Conservation (phyloP, 352 stramenopile genomes). For the Phytophthora capsici region DNA sequence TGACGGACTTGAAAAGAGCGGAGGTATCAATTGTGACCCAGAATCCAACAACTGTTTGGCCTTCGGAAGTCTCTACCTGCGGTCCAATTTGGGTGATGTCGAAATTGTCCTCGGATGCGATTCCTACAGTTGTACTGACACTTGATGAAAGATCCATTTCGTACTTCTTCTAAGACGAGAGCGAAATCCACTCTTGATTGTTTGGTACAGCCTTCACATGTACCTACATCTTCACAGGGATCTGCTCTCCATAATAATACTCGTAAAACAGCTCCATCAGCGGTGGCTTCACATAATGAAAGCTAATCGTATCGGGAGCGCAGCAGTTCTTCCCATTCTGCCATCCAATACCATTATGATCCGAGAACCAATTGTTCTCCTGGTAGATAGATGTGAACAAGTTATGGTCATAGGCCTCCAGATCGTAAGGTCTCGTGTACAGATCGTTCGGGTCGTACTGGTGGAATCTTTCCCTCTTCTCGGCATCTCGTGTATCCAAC, state of each 20-base stretch:
- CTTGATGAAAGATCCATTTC: neutral
- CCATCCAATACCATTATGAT: slow-evolving; percentile 83
- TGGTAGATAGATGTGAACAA: slow-evolving; percentile 83
- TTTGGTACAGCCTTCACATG: neutral
- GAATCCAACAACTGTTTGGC: slow-evolving; percentile 61
- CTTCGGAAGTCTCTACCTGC: slow-evolving; percentile 69
- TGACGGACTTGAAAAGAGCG: slow-evolving; percentile 50
- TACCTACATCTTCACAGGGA: slow-evolving; percentile 1
- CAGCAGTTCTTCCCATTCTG: slow-evolving; percentile 81
- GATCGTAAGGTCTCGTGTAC: slow-evolving; percentile 72
- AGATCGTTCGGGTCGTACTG: slow-evolving; percentile 83
- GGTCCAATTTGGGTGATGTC: slow-evolving; percentile 64
- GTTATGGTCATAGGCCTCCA: slow-evolving; percentile 72
- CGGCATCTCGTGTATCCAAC: slow-evolving; percentile 71
- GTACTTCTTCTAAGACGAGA: neutral
- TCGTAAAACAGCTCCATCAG: slow-evolving; percentile 88
- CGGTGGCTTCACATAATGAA: slow-evolving; percentile 88
- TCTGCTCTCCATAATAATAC: slow-evolving; percentile 67
- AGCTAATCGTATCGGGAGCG: slow-evolving; percentile 79
- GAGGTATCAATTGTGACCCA: slow-evolving; percentile 73
- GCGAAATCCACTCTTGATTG: neutral
- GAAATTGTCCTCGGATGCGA: slow-evolving; percentile 77
- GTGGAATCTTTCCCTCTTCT: slow-evolving; percentile 82
- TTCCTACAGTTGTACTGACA: slow-evolving; percentile 61
- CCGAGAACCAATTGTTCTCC: slow-evolving; percentile 91